Evolutionary conservation across 345 rosid genomes (phyloP).

Genomic region (Populus davidiana): DNA sequence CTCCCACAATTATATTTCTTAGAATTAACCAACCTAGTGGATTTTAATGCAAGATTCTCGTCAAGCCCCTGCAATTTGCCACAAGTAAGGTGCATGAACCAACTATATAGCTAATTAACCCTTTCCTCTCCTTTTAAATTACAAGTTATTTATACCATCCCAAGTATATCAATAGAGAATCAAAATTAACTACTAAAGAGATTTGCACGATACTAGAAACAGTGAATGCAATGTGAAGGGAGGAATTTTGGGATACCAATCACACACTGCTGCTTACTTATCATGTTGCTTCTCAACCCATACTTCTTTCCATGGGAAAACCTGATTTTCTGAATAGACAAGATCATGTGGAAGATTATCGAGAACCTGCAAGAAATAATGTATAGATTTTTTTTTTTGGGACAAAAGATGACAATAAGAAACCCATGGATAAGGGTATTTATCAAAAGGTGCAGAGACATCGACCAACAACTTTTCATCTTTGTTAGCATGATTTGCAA

Average conservation of each 20-base stretch:
- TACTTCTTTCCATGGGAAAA: slow-evolving; percentile 90
- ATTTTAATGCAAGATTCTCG: neutral
- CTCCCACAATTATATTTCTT: neutral
- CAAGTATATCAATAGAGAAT: neutral
- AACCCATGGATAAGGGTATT: neutral
- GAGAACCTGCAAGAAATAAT: slow-evolving; percentile 61
- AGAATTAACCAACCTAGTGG: neutral
- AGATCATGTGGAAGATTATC: slow-evolving; percentile 99
- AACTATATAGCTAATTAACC: neutral
- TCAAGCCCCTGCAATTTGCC: neutral
- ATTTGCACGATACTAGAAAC: neutral
- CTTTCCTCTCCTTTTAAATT: too few relatives aligned
- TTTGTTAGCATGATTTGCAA: slow-evolving; percentile 6
- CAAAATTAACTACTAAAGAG: neutral
- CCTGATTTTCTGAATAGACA: slow-evolving; percentile 73
- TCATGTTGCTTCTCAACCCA: slow-evolving; percentile 75
- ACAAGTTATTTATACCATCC: neutral
- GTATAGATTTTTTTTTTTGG: neutral
- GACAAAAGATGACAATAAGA: slow-evolving; percentile 1
- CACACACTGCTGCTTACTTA: slow-evolving; percentile 38
- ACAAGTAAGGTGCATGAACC: neutral
- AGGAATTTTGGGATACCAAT: neutral
- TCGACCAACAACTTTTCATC: neutral
- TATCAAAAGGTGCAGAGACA: neutral
- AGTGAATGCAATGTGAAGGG: neutral